These are phyloP conservation scores for Logfia minima DNA, from an alignment of 129 eudicot species.

Conservation along the genomic window DNA sequence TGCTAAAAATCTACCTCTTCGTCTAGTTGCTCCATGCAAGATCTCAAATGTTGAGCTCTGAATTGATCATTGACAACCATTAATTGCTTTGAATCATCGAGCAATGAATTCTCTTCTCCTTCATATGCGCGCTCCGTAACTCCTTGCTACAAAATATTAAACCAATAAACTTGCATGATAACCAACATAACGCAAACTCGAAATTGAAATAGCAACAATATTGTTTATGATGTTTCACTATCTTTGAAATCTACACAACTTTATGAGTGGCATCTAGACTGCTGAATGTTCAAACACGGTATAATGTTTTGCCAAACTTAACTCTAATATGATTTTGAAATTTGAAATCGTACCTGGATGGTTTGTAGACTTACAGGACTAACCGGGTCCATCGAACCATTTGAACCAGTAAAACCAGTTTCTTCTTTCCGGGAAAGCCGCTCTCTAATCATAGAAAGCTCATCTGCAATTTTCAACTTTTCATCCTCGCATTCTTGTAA, in stretches of 20 bases:
- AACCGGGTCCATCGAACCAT: slow-evolving; percentile 6
- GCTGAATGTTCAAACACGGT: neutral
- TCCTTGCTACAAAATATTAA: slow-evolving; percentile 29
- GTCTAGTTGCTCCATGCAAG: slow-evolving; percentile 78
- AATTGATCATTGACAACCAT: slow-evolving; percentile 41
- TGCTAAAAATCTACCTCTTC: slow-evolving; percentile 69
- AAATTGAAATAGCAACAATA: slow-evolving; percentile 10
- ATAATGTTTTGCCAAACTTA: neutral
- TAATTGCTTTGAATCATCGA: slow-evolving; percentile 39
- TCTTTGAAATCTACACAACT: neutral
- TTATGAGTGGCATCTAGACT: slow-evolving; percentile 3
- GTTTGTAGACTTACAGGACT: slow-evolving; percentile 24
- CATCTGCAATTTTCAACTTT: slow-evolving; percentile 42
- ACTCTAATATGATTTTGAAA: neutral
- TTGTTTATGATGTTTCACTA: neutral
- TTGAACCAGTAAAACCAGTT: slow-evolving; percentile 13
- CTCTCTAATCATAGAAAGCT: slow-evolving; percentile 45
- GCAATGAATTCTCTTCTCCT: slow-evolving; percentile 24
- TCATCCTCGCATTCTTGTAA: slow-evolving; percentile 58
- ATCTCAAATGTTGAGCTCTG: slow-evolving; percentile 51
- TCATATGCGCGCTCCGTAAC: slow-evolving; percentile 17
- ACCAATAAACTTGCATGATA: neutral
- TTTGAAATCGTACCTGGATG: slow-evolving; percentile 39
- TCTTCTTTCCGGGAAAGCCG: slow-evolving; percentile 36
- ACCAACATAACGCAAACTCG: neutral